Conservation (phyloP, 306 rosid species). For the Acacia melanoxylon region DNA sequence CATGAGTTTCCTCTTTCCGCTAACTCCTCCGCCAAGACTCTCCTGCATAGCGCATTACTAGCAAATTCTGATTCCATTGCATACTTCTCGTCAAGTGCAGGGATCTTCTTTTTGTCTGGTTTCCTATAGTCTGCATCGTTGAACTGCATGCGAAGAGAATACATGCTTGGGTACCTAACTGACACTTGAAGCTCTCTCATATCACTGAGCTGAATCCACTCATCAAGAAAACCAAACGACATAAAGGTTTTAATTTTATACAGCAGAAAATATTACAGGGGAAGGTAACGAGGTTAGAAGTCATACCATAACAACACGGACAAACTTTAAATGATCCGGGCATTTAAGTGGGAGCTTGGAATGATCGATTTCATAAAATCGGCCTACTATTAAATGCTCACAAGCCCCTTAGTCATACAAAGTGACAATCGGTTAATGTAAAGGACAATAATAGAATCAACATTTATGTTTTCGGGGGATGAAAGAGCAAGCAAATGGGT, state of each 20-base stretch:
- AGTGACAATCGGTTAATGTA: neutral
- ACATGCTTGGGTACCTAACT: conserved; percentile 69
- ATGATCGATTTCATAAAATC: conserved; percentile 67
- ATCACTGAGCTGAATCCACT: conserved; percentile 56
- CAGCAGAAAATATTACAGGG: neutral
- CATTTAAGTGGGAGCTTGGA: conserved; percentile 49
- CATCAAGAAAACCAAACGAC: neutral
- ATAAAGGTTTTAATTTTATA: neutral
- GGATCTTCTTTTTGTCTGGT: conserved; percentile 51
- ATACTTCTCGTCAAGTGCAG: conserved; percentile 66
- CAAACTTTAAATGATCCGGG: conserved; percentile 58
- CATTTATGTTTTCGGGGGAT: neutral
- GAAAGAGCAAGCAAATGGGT: conserved; percentile 8
- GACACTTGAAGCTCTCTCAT: conserved; percentile 45
- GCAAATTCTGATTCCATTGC: conserved; percentile 56
- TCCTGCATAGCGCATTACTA: conserved; percentile 48
- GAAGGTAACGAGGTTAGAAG: neutral
- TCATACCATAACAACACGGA: conserved; percentile 72
- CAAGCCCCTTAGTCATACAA: conserved; percentile 39
- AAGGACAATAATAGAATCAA: neutral
- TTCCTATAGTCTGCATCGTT: conserved; percentile 36
- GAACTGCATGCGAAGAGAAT: conserved; percentile 64
- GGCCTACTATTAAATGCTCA: conserved; percentile 60
- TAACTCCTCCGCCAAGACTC: conserved; percentile 49
- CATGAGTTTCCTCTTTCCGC: conserved; percentile 48